Evolutionary conservation across 257 asterid genomes (phyloP).

Genomic region (Solanum paucissectum): DNA sequence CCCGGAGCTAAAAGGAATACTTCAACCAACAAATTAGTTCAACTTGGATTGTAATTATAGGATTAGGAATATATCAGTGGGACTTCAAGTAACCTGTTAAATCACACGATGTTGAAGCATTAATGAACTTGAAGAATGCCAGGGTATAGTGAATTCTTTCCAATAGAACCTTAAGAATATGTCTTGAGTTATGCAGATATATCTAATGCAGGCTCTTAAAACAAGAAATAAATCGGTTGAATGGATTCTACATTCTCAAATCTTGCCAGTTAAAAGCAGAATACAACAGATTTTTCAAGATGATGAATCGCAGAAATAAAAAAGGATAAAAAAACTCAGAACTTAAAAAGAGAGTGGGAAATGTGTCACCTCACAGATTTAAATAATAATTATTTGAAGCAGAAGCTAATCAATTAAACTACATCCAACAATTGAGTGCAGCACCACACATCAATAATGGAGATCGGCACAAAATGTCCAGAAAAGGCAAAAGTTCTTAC

Average conservation of each 20-base stretch:
- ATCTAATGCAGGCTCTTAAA: not conserved
- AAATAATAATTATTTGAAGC: not conserved
- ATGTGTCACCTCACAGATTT: not conserved
- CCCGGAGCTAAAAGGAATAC: not conserved
- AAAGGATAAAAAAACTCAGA: not conserved
- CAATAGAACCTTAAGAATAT: not conserved
- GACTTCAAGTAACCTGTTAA: not conserved
- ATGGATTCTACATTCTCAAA: not conserved
- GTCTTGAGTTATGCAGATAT: not conserved
- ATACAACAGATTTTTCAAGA: not conserved
- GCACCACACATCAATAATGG: not conserved
- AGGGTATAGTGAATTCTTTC: not conserved
- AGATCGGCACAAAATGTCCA: not conserved
- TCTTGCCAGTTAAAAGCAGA: not conserved
- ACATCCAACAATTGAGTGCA: not conserved
- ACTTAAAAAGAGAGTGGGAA: not conserved
- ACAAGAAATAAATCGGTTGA: not conserved
- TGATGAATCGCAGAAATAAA: not conserved
- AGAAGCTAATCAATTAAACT: not conserved
- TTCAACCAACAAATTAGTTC: not conserved
- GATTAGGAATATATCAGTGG: not conserved
- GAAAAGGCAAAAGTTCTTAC: slow-evolving; percentile 20
- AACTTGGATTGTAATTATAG: not conserved
- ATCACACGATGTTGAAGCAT: not conserved
- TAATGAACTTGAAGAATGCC: not conserved